phyloP scores from a whole-genome alignment of 345 rosid genomes.

The Mallotus nudiflorus region DNA sequence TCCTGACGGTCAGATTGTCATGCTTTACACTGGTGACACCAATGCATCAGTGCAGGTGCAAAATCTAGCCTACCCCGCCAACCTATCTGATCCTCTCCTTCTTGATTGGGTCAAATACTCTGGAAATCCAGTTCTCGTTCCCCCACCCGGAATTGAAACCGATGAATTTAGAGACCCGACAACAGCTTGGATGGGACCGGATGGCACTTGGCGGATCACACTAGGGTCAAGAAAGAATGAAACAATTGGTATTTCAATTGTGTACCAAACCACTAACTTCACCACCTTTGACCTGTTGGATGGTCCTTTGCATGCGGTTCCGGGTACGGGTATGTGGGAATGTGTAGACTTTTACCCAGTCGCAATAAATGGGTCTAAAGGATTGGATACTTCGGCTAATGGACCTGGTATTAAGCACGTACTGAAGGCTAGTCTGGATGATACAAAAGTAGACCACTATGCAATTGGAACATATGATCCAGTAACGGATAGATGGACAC shows the following conservation, averaged over 20 bases:
- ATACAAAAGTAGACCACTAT: constrained; percentile 66
- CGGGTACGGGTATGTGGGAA: constrained; percentile 99
- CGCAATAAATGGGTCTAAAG: constrained; percentile 44
- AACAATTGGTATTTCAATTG: constrained; percentile 57
- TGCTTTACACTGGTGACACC: constrained; percentile 86
- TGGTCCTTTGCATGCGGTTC: constrained; percentile 60
- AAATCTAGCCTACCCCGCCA: constrained; percentile 80
- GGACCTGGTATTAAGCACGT: constrained; percentile 80
- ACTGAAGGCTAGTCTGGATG: constrained; percentile 86
- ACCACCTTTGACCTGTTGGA: constrained; percentile 42
- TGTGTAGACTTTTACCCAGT: constrained; percentile 93
- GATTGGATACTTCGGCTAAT: constrained; percentile 62
- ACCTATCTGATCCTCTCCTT: constrained; percentile 83
- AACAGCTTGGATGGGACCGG: constrained; percentile 69
- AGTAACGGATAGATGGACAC: constrained; percentile 61
- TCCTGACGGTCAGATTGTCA: constrained; percentile 57
- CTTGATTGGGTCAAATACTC: constrained; percentile 70
- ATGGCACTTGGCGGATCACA: constrained; percentile 65
- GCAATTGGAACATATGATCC: constrained; percentile 80
- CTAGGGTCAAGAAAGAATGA: constrained; percentile 62
- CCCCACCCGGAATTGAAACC: constrained; percentile 60
- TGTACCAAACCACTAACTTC: constrained; percentile 70
- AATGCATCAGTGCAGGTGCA: constrained; percentile 67
- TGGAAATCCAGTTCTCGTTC: constrained; percentile 74
- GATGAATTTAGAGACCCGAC: constrained; percentile 88